Evolutionary conservation across 257 asterid genomes (phyloP).

Genomic region (Agastache rugosa): DNA sequence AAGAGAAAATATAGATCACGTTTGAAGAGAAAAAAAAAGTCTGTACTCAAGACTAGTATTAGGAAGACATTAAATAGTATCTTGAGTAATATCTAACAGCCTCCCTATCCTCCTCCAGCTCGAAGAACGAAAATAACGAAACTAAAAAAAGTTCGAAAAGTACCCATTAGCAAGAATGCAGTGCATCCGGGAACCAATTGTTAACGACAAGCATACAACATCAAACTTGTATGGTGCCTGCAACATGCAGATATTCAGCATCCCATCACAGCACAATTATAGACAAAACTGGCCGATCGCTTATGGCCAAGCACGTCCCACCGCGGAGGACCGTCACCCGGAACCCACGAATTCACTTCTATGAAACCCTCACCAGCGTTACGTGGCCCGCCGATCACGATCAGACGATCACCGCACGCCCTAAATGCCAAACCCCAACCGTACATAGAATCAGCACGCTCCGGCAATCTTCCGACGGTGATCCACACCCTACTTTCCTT

Average conservation of each 20-base stretch:
- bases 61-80: conserved; percentile 53
- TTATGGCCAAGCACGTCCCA: conserved; percentile 91
- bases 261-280: conserved; percentile 99
- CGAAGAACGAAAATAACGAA: conserved; percentile 39
- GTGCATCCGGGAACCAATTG: conserved; percentile 59
- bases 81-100: conserved; percentile 62
- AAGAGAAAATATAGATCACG: conserved; percentile 49
- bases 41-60: conserved; percentile 56
- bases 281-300: conserved; percentile 81
- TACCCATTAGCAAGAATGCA: conserved; percentile 73
- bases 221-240: conserved; percentile 35
- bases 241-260: conserved; percentile 59
- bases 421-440: conserved; percentile 97
- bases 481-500: conserved; percentile 56
- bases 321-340: conserved; percentile 56
- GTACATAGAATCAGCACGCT: conserved; percentile 66
- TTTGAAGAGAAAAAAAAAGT: conserved; percentile 41
- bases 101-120: conserved; percentile 57
- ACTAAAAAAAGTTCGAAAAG: conserved; percentile 50
- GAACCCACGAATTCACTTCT: conserved; percentile 82
- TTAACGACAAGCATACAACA: conserved; percentile 42
- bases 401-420: conserved; percentile 79
- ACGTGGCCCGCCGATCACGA: conserved; percentile 84
- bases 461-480: conserved; percentile 71
- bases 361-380: conserved; percentile 62